Conservation (phyloP, 169 alveolate genomes). For the Plasmodium chabaudi region DNA sequence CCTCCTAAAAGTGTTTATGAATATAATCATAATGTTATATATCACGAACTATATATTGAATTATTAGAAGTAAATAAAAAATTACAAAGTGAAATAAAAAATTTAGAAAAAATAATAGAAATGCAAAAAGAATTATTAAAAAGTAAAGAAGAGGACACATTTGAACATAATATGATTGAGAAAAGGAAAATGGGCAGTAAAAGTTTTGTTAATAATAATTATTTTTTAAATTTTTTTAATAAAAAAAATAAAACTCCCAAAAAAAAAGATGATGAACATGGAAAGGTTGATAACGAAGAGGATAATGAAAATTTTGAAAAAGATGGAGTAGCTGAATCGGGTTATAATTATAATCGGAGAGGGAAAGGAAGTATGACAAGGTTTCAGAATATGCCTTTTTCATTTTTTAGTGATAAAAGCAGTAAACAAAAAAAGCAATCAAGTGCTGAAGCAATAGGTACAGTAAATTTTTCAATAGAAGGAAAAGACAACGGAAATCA, state of each 20-base stretch:
- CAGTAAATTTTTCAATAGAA: too few relatives aligned
- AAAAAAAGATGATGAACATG: not conserved
- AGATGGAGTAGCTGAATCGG: not conserved
- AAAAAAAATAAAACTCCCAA: slow-evolving; percentile 56
- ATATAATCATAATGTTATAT: slow-evolving; percentile 55
- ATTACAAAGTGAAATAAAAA: slow-evolving; percentile 55
- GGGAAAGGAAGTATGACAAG: too few relatives aligned
- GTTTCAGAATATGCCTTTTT: too few relatives aligned
- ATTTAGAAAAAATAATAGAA: slow-evolving; percentile 44
- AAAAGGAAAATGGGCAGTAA: slow-evolving; percentile 16
- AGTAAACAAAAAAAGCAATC: too few relatives aligned
- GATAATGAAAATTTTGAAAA: slow-evolving; percentile 1
- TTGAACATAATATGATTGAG: slow-evolving; percentile 35
- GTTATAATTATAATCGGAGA: too few relatives aligned
- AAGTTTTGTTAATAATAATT: slow-evolving; percentile 55
- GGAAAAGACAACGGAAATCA: not conserved
- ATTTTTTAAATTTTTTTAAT: slow-evolving; percentile 51
- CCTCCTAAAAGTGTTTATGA: slow-evolving; percentile 25
- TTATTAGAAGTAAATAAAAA: slow-evolving; percentile 50
- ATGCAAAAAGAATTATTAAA: slow-evolving; percentile 55
- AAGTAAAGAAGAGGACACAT: slow-evolving; percentile 34
- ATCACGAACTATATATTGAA: slow-evolving; percentile 72
- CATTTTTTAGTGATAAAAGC: too few relatives aligned
- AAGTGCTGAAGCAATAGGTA: too few relatives aligned
- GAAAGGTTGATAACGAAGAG: not conserved